These are phyloP conservation scores for Lecanicillium sp. DNA, from an alignment of 2,329 filamentous ascomycete genomes.

Conservation along the genomic window DNA sequence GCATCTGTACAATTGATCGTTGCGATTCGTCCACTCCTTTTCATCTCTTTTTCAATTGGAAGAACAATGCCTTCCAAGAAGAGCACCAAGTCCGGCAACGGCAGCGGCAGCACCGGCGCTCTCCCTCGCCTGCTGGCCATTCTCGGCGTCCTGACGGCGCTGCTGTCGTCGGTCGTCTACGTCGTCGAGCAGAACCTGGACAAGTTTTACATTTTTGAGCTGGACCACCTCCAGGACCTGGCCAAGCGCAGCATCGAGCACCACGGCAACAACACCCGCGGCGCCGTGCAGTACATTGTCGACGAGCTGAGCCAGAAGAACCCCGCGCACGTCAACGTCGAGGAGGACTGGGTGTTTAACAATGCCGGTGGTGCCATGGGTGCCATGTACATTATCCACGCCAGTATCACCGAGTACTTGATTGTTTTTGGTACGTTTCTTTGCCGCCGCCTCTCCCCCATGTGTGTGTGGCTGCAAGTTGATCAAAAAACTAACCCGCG, in stretches of 20 bases:
- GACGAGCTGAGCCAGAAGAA: conserved; percentile 50
- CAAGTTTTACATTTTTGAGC: conserved; percentile 69
- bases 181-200: conserved; percentile 51
- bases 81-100: conserved; percentile 1
- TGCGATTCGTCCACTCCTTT: conserved; percentile 1
- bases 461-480: background rate
- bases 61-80: conserved; percentile 8
- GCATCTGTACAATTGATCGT: background rate
- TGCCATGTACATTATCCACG: conserved; percentile 83
- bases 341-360: conserved; percentile 86
- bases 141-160: conserved; percentile 44
- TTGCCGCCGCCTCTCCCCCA: background rate
- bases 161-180: conserved; percentile 47
- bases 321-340: conserved; percentile 52
- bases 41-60: background rate
- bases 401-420: conserved; percentile 84
- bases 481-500: background rate
- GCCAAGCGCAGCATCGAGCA: conserved; percentile 55
- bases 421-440: conserved; percentile 66
- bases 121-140: conserved; percentile 35
- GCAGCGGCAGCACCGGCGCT: conserved; percentile 9
- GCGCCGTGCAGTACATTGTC: conserved; percentile 63
- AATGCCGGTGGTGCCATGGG: conserved; percentile 90
- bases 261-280: conserved; percentile 68
- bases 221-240: conserved; percentile 59